Evolutionary conservation across 768 basidiomycete species (phyloP), one percentile per base, ranked within the genome.

Genomic region (Hebeloma cylindrosporum): DNA sequence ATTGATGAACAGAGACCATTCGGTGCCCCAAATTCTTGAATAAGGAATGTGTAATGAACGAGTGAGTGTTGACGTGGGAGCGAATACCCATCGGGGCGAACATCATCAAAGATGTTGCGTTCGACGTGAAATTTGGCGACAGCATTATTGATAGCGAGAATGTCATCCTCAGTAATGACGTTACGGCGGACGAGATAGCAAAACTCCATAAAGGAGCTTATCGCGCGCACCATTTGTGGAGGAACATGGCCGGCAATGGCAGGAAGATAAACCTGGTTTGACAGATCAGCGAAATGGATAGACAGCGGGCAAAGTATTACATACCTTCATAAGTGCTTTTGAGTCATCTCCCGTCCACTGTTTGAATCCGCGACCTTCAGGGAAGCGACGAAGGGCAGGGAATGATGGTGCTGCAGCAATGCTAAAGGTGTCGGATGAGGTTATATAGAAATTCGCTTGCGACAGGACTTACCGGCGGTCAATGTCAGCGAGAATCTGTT

Each of bases 331-430:
- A 4, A 71, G 41, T 0, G 57, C 65, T 22, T 72, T 71, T 1
- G 63, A 71, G 16, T 71, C 62, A 28, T 70, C 47, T 3, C 67
- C 60, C 0, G 67, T 71, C 70, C 70, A 71, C 22, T 70, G 69
- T 14, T 64, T 63, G 40, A 69, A 70, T 0, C 51, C 44, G 0
- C 43, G 36, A 1, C 68, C 66, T 21, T 69, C 50, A 1, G 58
- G 57, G 18, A 71, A 71, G 0, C 51, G 40, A 4, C 52, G 37
- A 0, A 68, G 53, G 0, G 62, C 62, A 0, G 62, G 16, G 22
- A 66, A 71, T 0, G 53, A 32, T 1, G 58, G 56, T 0, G 56
- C 57, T 1, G 52, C 59, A 2, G 65, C 54, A 27, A 66, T 65
- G 10, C 64, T 69, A 35, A 13, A 34, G 20, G 26, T 34, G 29